phyloP scores from a whole-genome alignment of 345 rosid species.

The Euphorbia peplus region DNA sequence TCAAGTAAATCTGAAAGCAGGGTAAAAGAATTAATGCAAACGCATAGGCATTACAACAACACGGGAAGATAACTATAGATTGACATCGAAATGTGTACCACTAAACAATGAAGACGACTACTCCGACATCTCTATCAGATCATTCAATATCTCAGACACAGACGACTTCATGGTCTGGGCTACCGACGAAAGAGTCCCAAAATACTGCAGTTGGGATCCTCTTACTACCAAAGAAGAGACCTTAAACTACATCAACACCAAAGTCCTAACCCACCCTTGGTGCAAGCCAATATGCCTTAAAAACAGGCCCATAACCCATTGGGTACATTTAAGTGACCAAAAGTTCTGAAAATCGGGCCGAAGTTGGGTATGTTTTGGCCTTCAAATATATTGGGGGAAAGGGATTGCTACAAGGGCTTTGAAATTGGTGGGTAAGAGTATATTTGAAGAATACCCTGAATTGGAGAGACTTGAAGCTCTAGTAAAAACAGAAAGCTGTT shows the following conservation, averaged over 20 bases:
- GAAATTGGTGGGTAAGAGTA: constrained; percentile 37
- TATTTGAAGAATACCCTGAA: constrained; percentile 48
- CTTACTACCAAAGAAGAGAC: constrained; percentile 44
- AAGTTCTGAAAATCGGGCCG: constrained; percentile 42
- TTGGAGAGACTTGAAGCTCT: constrained; percentile 65
- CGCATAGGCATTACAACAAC: neutral
- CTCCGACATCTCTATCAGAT: constrained; percentile 38
- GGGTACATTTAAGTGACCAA: constrained; percentile 50
- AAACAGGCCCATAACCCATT: constrained; percentile 40
- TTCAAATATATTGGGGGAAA: constrained; percentile 52
- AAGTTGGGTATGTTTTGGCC: constrained; percentile 49
- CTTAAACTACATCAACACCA: constrained; percentile 33
- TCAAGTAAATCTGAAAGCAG: neutral
- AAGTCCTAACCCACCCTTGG: constrained; percentile 52
- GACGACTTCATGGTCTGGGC: constrained; percentile 76
- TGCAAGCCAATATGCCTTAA: constrained; percentile 54
- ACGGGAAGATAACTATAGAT: neutral
- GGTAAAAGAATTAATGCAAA: neutral
- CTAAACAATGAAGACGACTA: neutral
- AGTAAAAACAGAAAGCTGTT: too few species aligned
- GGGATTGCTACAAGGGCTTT: constrained; percentile 55
- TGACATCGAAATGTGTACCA: too few species aligned
- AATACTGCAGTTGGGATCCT: constrained; percentile 56
- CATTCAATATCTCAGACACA: constrained; percentile 36
- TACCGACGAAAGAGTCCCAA: constrained; percentile 43